Conservation (phyloP, 2,329 filamentous ascomycete genomes). For the Aspergillus cejpii region DNA sequence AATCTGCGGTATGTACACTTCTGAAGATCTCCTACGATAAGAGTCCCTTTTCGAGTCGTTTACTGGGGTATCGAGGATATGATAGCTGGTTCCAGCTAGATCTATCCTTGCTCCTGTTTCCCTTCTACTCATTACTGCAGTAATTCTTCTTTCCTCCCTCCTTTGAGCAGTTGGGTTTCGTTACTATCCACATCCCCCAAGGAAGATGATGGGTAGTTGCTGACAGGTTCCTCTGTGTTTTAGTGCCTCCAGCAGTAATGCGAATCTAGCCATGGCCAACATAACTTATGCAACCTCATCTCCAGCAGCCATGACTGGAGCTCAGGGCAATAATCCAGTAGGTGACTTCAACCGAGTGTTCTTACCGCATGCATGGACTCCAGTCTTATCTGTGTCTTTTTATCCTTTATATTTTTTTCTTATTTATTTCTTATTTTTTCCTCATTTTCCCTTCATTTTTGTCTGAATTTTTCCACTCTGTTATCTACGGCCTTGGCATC, state of each 20-base stretch:
- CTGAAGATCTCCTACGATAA: neutral
- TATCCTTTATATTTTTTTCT: slow-evolving; percentile 15
- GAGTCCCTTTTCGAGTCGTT: neutral
- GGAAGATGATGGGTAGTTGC: slow-evolving; percentile 8
- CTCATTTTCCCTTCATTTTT: slow-evolving; percentile 20
- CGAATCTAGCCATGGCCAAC: slow-evolving; percentile 49
- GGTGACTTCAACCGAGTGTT: slow-evolving; percentile 22
- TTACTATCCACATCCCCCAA: slow-evolving; percentile 2
- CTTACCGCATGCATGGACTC: slow-evolving; percentile 5
- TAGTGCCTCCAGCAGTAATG: slow-evolving; percentile 40
- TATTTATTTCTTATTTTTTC: slow-evolving; percentile 22
- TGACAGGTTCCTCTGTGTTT: slow-evolving; percentile 19
- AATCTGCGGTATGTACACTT: slow-evolving; percentile 45
- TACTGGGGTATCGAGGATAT: neutral
- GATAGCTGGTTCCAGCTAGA: neutral
- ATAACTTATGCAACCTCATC: slow-evolving; percentile 59
- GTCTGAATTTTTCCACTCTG: slow-evolving; percentile 22
- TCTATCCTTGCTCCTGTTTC: neutral
- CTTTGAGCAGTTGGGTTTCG: neutral
- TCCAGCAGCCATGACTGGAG: slow-evolving; percentile 58
- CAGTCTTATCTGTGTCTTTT: slow-evolving; percentile 12
- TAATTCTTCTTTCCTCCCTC: neutral
- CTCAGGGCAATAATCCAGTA: slow-evolving; percentile 48
- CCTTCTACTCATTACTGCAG: neutral
- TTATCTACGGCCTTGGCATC: slow-evolving; percentile 28